These are phyloP conservation scores for Sporothrix brunneoviolacea DNA, from an alignment of 2,329 filamentous ascomycete species.

Conservation along the genomic window DNA sequence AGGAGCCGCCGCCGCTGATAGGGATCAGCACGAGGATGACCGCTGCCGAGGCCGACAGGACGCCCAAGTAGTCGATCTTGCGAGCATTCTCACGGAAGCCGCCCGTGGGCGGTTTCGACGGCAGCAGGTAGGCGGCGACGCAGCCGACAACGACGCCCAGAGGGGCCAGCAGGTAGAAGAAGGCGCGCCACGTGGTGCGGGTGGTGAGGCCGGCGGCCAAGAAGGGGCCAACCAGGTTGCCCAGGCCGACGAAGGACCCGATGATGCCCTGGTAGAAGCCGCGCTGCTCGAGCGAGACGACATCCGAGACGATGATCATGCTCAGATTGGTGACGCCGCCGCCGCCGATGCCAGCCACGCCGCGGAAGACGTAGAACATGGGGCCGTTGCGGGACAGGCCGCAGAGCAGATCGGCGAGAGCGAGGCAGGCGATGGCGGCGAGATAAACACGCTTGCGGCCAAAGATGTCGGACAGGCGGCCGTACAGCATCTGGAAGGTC, in stretches of 20 bases:
- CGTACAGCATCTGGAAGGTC: slow-evolving; percentile 59
- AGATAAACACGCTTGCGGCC: slow-evolving; percentile 54
- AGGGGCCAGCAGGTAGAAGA: slow-evolving; percentile 45
- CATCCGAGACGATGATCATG: slow-evolving; percentile 57
- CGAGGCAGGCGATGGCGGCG: slow-evolving; percentile 44
- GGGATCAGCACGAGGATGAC: slow-evolving; percentile 58
- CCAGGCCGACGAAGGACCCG: slow-evolving; percentile 34
- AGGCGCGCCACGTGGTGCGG: slow-evolving; percentile 34
- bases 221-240: slow-evolving; percentile 38
- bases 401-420: slow-evolving; percentile 52
- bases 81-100: slow-evolving; percentile 41
- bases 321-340: slow-evolving; percentile 53
- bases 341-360: slow-evolving; percentile 52
- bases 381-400: slow-evolving; percentile 47
- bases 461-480: slow-evolving; percentile 54
- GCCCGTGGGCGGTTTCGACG: slow-evolving; percentile 32
- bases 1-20: slow-evolving; percentile 50
- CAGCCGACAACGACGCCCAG: slow-evolving; percentile 38
- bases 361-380: slow-evolving; percentile 57
- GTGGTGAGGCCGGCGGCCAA: slow-evolving; percentile 34
- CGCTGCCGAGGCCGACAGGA: slow-evolving; percentile 46
- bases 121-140: slow-evolving; percentile 41
- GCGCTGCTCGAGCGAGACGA: slow-evolving; percentile 51
- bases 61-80: slow-evolving; percentile 54
- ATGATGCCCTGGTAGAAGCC: slow-evolving; percentile 47